Evolutionary conservation across 1,139 yeast species (phyloP).

Genomic region (Kodamaea sp.): DNA sequence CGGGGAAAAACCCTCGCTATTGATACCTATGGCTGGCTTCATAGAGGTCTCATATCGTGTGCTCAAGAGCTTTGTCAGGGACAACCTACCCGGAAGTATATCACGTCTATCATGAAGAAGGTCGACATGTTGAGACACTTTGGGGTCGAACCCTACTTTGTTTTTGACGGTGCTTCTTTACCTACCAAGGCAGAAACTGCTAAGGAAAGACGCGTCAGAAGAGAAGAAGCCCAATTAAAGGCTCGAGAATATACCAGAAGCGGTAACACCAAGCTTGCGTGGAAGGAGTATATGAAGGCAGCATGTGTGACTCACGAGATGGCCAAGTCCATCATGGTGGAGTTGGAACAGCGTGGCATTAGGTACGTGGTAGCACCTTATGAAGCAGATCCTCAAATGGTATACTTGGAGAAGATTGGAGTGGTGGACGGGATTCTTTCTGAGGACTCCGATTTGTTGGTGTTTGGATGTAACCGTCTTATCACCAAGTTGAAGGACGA

Average conservation of each 20-base stretch:
- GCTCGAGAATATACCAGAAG: conserved; percentile 52
- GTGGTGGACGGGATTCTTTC: conserved; percentile 83
- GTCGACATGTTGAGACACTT: conserved; percentile 65
- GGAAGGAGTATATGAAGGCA: conserved; percentile 71
- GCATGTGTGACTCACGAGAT: conserved; percentile 88
- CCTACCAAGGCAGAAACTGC: conserved; percentile 83
- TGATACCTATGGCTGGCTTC: conserved; percentile 97
- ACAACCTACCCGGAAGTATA: conserved; percentile 65
- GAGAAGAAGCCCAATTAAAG: conserved; percentile 57
- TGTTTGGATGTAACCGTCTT: conserved; percentile 79
- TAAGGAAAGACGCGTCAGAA: conserved; percentile 52
- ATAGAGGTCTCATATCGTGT: conserved; percentile 80
- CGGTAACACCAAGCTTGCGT: conserved; percentile 63
- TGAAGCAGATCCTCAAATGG: conserved; percentile 98
- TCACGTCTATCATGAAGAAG: conserved; percentile 60
- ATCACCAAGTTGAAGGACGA: conserved; percentile 80
- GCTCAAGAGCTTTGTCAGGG: conserved; percentile 80
- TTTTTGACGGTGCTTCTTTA: conserved; percentile 88
- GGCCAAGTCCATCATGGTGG: conserved; percentile 84
- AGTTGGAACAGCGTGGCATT: conserved; percentile 59
- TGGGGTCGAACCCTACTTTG: conserved; percentile 81
- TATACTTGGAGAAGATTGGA: conserved; percentile 75
- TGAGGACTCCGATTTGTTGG: conserved; percentile 90
- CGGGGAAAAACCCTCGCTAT: conserved; percentile 82
- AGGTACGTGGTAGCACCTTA: conserved; percentile 92